Evolutionary conservation across 768 basidiomycete species (phyloP), one percentile per base, ranked within the genome.

Genomic region (Xerocomellus chrysenteron): DNA sequence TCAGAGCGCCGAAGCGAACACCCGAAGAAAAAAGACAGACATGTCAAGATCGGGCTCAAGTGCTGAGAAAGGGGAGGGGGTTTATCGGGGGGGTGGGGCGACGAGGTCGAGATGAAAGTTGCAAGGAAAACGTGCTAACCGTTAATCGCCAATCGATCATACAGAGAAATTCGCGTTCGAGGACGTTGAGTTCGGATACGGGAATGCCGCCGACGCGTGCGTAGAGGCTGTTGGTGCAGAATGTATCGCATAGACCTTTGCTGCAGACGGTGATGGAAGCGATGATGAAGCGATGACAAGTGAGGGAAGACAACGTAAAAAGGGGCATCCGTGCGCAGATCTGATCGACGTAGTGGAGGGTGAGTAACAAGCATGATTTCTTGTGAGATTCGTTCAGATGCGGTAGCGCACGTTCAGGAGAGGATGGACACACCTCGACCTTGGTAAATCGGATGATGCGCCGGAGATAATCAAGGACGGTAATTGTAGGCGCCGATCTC

Each of bases 221-320:
- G 75, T 98, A 98, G 68, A 95, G 85, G 54, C 82, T 84, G 72
- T 98, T 98, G 47, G 92, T 93, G 76, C 92, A 96, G 73, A 98
- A 98, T 19, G 86, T 84, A 75, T 99, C 97, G 73, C 92, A 95
- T 44, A 98, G 85, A 0, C 94, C 93, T 74, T 99, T 98, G 77
- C 87, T 90, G 59, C 92, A 89, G 56, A 94, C 92, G 32, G 91
- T 85, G 72, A 98, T 88, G 64, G 93, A 86, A 44, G 96, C 83
- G 75, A 98, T 98, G 69, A 98, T 81, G 76, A 99, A 98, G 57
- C 97, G 93, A 76, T 99, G 97, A 67, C 94, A 94, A 24, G 96
- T 98, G 66, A 98, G 85, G 37, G 94, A 96, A 37, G 93, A 92
- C 61, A 99, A 83, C 47, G 90, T 96, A 80, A 98, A 99, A 35